Evolutionary conservation across 345 rosid species (phyloP).

Genomic region (Linum tenue): DNA sequence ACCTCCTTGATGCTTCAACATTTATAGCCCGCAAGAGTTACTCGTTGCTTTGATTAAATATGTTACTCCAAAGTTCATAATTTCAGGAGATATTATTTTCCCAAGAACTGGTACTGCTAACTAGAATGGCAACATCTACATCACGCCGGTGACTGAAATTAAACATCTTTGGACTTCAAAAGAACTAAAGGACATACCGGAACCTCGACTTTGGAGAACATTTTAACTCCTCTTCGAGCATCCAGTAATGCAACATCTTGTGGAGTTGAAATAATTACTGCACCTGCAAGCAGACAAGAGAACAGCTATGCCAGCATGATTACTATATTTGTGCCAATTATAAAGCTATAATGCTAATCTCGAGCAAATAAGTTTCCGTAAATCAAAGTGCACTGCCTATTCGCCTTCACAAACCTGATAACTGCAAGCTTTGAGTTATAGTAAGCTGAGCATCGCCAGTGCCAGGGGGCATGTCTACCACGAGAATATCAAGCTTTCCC

Average conservation of each 20-base stretch:
- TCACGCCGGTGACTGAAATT: conserved; percentile 1
- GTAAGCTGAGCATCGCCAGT: conserved; percentile 69
- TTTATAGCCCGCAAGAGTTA: too few species aligned
- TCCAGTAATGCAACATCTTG: conserved; percentile 92
- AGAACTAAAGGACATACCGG: conserved; percentile 50
- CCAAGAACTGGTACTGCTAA: not conserved
- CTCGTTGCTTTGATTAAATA: too few species aligned
- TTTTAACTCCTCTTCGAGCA: conserved; percentile 76
- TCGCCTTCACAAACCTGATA: conserved; percentile 38
- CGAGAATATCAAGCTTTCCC: conserved; percentile 66
- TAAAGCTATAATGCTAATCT: not conserved
- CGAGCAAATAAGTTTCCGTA: not conserved
- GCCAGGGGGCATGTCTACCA: conserved; percentile 80
- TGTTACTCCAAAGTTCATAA: too few species aligned
- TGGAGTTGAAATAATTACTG: conserved; percentile 91
- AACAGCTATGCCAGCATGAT: too few species aligned
- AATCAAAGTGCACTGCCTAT: not conserved
- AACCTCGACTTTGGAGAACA: conserved; percentile 89
- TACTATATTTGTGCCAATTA: too few species aligned
- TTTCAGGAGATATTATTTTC: not conserved
- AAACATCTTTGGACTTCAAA: not conserved
- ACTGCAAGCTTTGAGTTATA: conserved; percentile 51
- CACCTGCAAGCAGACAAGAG: conserved; percentile 35
- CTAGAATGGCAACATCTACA: not conserved
- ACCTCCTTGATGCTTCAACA: too few species aligned